Base-by-base conservation (phyloP, 306 rosid species). In the Adenanthera pavonina region DNA sequence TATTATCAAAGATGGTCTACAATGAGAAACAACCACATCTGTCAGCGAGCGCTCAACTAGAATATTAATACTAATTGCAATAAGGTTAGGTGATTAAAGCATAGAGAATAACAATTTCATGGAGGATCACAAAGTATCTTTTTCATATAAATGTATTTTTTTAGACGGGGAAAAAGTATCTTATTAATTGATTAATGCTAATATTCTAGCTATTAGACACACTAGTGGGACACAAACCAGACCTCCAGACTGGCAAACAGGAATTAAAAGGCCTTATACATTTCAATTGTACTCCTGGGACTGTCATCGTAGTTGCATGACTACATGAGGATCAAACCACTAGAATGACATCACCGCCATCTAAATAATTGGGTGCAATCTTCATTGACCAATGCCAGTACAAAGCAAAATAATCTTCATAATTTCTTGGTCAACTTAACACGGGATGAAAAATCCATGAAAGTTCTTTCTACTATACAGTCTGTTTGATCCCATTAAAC, bases 1-100 rank as follows among this genome's bases (percentile, higher is more conserved):
- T 95, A 74, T 93, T 95, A 87, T 95, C 99, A 85, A 95, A 95
- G 86, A 95, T 95, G 69, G 83, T 93, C 99, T 95, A 82, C 81
- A 87, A 86, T 25, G 73, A 83, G 38, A 84, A 52, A 80, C 43
- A 75, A 65, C 25, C 10, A 33, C 60, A 40, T 43, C 53, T 33
- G 65, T 75, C 62, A 59, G 83, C 53, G 77, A 80, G 54, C 80
- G 57, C 51, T 59, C 48, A 69, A 84, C 30, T 68, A 61, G 75
- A 44, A 33, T 17, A 19, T 52, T 61, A 16, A 25, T 9, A 30
- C 40, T 11, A 53, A 4, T 6, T 25, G 41, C 66, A 66, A 67
- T 43, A 14, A 69, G 62, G 6, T 3, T 11, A 36, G 65, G 76
- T 53, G 49, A 53, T 7, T 53, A 14, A 52, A 59, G 69, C 17